phyloP scores from a whole-genome alignment of 306 rosid genomes.

The Leucaena leucocephala region DNA sequence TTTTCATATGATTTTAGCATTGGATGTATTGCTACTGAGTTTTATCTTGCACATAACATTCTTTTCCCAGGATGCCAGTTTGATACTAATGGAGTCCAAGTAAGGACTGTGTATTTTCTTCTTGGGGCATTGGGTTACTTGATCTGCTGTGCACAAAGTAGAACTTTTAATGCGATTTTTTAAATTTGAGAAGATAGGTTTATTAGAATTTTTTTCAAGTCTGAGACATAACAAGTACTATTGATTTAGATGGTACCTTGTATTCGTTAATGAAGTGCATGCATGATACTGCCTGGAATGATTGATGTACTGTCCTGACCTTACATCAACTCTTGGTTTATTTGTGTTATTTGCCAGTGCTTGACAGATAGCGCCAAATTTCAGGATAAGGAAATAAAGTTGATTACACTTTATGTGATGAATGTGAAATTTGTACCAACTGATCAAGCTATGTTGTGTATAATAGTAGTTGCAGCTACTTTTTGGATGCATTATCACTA shows the following conservation, averaged over 20 bases:
- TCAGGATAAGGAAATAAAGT: constrained; percentile 22
- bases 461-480: neutral
- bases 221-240: neutral
- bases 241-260: neutral
- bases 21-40: neutral
- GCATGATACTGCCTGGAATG: constrained; percentile 16
- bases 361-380: constrained; percentile 1
- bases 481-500: constrained; percentile 1
- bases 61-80: neutral
- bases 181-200: neutral
- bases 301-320: neutral
- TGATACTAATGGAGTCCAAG: neutral
- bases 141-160: neutral
- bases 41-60: constrained; percentile 1
- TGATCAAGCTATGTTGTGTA: neutral
- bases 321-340: constrained; percentile 7
- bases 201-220: neutral
- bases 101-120: neutral
- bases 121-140: neutral
- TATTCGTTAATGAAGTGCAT: constrained; percentile 3
- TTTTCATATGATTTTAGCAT: neutral
- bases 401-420: neutral
- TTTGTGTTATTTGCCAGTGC: constrained; percentile 11
- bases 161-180: neutral
- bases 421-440: neutral